Percentiles rank a stretch among this genome's conserved stretches.
These are phyloP conservation scores for Cladosporium sp. DNA, from an alignment of 2,329 filamentous ascomycete genomes.

Conservation along the genomic window DNA sequence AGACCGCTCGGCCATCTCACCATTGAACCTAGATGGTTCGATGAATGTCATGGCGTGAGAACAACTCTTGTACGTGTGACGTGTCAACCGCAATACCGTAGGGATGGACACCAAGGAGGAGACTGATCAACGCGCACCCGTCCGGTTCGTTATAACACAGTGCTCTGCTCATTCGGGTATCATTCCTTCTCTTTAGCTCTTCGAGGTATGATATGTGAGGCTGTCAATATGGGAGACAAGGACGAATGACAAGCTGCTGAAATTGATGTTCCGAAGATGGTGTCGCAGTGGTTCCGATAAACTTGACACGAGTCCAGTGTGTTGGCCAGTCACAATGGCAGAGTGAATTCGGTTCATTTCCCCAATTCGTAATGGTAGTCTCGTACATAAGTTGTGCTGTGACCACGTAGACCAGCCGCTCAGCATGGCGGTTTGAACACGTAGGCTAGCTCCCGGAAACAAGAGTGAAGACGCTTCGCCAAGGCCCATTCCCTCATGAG, in stretches of 20 bases:
- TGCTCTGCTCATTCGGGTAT: neutral
- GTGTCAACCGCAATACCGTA: neutral
- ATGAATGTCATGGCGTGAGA: neutral
- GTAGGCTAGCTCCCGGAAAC: neutral
- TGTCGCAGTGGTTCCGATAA: neutral
- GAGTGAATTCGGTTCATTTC: neutral
- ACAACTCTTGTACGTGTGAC: neutral
- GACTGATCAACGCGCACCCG: neutral
- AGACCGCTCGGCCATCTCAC: slow-evolving; percentile 22
- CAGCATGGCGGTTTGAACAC: neutral
- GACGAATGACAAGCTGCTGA: neutral
- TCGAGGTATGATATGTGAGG: neutral
- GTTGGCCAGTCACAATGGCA: neutral
- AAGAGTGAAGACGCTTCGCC: neutral
- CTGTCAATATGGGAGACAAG: neutral
- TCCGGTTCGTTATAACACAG: neutral
- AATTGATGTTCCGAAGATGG: neutral
- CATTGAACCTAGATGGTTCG: slow-evolving; percentile 10
- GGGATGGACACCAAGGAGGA: neutral
- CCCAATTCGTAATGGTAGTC: neutral
- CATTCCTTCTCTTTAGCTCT: neutral
- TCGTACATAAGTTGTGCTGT: neutral
- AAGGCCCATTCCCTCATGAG: neutral
- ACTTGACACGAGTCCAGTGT: neutral
- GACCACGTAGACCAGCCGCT: neutral